These are phyloP conservation scores for Rhododendron henanense DNA, from an alignment of 148 eudicot genomes.

Conservation along the genomic window DNA sequence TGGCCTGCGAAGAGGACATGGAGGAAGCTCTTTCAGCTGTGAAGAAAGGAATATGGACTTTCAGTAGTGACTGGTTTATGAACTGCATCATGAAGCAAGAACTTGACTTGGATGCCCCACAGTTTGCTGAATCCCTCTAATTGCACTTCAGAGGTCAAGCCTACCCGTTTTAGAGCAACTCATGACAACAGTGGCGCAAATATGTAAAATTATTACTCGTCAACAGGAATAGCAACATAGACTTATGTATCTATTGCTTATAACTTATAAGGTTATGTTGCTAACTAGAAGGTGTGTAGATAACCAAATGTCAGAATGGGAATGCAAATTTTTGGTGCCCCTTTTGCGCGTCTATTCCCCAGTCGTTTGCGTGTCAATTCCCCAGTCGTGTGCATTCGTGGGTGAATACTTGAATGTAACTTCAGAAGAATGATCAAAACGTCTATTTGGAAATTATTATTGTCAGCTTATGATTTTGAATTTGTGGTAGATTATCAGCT, in stretches of 20 bases:
- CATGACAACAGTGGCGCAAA: background rate
- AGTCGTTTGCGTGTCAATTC: background rate
- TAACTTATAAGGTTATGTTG: background rate
- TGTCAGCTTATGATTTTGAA: background rate
- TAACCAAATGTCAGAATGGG: background rate
- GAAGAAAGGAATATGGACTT: constrained; percentile 60
- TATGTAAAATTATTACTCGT: background rate
- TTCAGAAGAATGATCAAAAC: background rate
- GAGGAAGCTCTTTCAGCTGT: constrained; percentile 74
- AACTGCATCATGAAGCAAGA: constrained; percentile 88
- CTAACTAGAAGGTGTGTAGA: background rate
- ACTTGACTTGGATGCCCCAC: constrained; percentile 79
- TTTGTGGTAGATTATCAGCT: background rate
- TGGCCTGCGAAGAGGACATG: constrained; percentile 85
- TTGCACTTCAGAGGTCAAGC: background rate
- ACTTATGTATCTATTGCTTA: background rate
- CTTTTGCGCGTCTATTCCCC: background rate
- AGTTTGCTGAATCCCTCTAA: constrained; percentile 89
- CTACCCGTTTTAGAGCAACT: background rate
- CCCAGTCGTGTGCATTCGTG: background rate
- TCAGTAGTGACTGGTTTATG: constrained; percentile 83
- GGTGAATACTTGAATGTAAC: background rate
- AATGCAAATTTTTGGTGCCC: background rate
- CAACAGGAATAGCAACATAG: background rate
- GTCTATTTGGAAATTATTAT: background rate